phyloP scores from a whole-genome alignment of 2,329 filamentous ascomycete species.

The Blastomyces percursus region DNA sequence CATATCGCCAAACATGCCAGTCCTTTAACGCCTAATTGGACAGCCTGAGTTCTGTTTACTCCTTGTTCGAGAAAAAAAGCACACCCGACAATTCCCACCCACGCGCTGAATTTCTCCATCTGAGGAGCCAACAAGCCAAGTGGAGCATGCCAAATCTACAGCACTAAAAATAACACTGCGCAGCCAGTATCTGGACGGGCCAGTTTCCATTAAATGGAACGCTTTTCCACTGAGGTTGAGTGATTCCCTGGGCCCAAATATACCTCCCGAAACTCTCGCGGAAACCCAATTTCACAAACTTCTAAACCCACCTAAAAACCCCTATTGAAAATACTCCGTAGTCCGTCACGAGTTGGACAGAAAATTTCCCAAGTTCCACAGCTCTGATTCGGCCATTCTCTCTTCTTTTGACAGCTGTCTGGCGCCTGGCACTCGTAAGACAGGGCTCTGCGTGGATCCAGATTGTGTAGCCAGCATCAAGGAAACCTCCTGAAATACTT shows the following conservation, averaged over 20 bases:
- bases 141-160: constrained; percentile 3
- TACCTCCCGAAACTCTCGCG: constrained; percentile 1
- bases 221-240: not conserved
- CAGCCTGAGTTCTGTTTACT: not conserved
- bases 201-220: no score
- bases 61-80: not conserved
- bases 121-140: not conserved
- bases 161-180: not conserved
- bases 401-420: constrained; percentile 2
- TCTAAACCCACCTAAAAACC: not conserved
- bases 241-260: not conserved
- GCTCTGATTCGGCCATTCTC: not conserved
- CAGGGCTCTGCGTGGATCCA: not conserved
- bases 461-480: not conserved
- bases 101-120: not conserved
- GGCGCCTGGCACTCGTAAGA: not conserved
- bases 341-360: not conserved
- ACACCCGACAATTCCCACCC: not conserved
- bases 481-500: not conserved
- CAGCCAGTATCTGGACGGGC: not conserved
- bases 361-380: not conserved
- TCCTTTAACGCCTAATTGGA: not conserved
- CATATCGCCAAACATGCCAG: not conserved
- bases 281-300: not conserved
- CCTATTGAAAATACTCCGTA: not conserved